Evolutionary conservation across 257 asterid species (phyloP).

Genomic region (Lithospermum erythrorhizon): DNA sequence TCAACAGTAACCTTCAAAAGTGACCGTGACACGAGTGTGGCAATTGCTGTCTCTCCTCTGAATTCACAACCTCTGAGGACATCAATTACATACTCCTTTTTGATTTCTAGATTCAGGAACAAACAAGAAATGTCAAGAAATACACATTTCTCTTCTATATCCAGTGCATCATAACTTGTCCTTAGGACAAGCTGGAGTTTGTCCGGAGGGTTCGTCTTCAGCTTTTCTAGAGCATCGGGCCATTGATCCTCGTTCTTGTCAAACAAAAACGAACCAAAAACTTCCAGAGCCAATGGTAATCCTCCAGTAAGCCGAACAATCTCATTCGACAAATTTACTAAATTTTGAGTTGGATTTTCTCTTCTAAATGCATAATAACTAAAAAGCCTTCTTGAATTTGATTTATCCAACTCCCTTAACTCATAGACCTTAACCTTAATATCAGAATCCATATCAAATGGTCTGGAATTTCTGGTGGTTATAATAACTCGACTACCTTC

Average conservation of each 20-base stretch:
- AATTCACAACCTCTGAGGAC: slow-evolving; percentile 20
- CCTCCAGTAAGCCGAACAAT: slow-evolving; percentile 16
- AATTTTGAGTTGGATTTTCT: slow-evolving; percentile 17
- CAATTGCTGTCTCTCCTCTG: slow-evolving; percentile 12
- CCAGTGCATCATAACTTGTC: slow-evolving; percentile 22
- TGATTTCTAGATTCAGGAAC: slow-evolving; percentile 19
- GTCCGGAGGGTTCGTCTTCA: slow-evolving; percentile 10
- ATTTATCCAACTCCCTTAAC: slow-evolving; percentile 6
- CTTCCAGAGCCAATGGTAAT: slow-evolving; percentile 27
- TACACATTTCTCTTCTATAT: slow-evolving; percentile 17
- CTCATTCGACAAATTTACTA: slow-evolving; percentile 9
- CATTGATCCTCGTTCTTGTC: slow-evolving; percentile 20
- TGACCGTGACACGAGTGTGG: slow-evolving; percentile 16
- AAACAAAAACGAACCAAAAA: slow-evolving; percentile 23
- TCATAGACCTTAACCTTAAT: slow-evolving; percentile 12
- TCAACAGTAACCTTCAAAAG: slow-evolving; percentile 17
- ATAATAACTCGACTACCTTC: slow-evolving; percentile 24
- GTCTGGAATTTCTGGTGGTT: slow-evolving; percentile 16
- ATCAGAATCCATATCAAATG: slow-evolving; percentile 5
- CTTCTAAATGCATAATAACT: slow-evolving; percentile 25
- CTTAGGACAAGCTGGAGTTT: slow-evolving; percentile 15
- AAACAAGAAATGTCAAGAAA: slow-evolving; percentile 30
- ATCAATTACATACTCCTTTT: slow-evolving; percentile 20
- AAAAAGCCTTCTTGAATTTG: slow-evolving; percentile 17
- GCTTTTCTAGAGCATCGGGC: slow-evolving; percentile 20